Evolutionary conservation across 306 rosid genomes (phyloP).

Genomic region (Nissolia schottii): DNA sequence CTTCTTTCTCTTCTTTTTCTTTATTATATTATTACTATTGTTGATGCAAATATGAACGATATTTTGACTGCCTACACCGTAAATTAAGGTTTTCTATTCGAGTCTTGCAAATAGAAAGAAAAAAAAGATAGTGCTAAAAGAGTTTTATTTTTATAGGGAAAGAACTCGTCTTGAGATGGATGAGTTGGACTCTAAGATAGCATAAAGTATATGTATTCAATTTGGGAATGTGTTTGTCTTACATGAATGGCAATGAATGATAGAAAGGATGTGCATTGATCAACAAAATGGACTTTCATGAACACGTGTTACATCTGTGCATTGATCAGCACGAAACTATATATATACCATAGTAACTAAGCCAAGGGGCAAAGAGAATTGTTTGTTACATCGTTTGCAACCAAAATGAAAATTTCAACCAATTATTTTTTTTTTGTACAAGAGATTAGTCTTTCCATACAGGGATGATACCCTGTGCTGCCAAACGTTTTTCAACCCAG

Average conservation of each 20-base stretch:
- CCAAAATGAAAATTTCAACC: constrained; percentile 19
- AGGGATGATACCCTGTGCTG: constrained; percentile 95
- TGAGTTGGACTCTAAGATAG: too few relatives aligned
- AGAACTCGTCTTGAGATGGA: too few relatives aligned
- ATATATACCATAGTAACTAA: constrained; percentile 13
- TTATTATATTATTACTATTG: neutral
- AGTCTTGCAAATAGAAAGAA: too few relatives aligned
- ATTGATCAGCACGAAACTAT: constrained; percentile 1
- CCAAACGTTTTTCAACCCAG: constrained; percentile 97
- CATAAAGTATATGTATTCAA: neutral
- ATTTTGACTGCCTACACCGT: neutral
- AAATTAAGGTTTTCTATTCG: too few relatives aligned
- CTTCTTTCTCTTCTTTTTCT: neutral
- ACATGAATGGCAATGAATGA: neutral
- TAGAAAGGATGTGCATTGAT: neutral
- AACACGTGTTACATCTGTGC: constrained; percentile 11
- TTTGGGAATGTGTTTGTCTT: neutral
- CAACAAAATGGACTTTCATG: neutral
- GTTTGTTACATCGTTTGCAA: constrained; percentile 35
- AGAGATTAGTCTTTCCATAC: constrained; percentile 67
- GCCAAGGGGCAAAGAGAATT: constrained; percentile 17
- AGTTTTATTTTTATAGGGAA: too few relatives aligned
- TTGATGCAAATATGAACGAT: neutral
- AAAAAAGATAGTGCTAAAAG: too few relatives aligned
- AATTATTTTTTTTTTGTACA: too few relatives aligned